phyloP scores from a whole-genome alignment of 192 early-diverging fungal genomes.

The Backusella australiensis region DNA sequence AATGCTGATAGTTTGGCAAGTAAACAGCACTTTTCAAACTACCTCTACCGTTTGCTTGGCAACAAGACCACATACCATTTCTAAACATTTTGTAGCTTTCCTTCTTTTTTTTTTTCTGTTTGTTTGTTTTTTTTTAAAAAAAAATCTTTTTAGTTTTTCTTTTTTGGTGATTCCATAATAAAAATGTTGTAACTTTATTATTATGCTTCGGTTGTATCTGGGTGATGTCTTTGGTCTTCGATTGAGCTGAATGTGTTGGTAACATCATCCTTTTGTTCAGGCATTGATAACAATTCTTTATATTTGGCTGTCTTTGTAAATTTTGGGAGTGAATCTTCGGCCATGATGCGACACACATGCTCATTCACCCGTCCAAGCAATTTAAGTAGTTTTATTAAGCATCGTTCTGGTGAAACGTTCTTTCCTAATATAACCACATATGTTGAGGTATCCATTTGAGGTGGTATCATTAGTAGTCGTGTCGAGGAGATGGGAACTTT shows the following conservation, averaged over 20 bases:
- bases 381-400: slow-evolving; percentile 19
- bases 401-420: slow-evolving; percentile 15
- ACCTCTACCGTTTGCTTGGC: neutral
- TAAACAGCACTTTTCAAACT: slow-evolving; percentile 8
- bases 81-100: slow-evolving; percentile 56
- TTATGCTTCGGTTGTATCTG: neutral
- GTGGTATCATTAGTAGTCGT: slow-evolving; percentile 1
- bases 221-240: neutral
- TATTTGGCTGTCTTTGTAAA: slow-evolving; percentile 25
- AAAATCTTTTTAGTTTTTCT: slow-evolving; percentile 65
- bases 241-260: neutral
- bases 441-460: neutral
- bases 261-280: neutral
- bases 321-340: slow-evolving; percentile 34
- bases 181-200: slow-evolving; percentile 43
- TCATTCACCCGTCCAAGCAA: slow-evolving; percentile 31
- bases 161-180: slow-evolving; percentile 65
- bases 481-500: neutral
- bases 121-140: slow-evolving; percentile 1
- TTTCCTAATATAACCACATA: neutral
- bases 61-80: slow-evolving; percentile 35
- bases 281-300: neutral
- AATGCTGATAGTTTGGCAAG: slow-evolving; percentile 4
- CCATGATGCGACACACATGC: slow-evolving; percentile 35
- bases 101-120: neutral